Base-by-base conservation (phyloP, 2,329 filamentous ascomycete species). In the Cercospora berteroae region DNA sequence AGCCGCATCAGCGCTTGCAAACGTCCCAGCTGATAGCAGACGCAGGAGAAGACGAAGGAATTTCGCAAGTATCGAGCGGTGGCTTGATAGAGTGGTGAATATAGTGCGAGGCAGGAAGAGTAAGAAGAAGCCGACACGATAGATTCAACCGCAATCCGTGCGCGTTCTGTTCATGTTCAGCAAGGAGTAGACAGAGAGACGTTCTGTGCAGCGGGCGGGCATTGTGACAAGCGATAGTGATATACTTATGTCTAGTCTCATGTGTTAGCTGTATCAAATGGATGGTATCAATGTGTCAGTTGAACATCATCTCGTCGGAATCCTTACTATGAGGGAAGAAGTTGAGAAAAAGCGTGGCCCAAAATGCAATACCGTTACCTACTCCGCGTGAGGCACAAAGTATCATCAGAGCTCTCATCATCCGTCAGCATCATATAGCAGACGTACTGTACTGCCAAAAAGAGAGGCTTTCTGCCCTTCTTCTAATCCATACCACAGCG, bases 381-480 rank as follows among this genome's bases (percentile, higher is more conserved):
- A 55, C 48, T 55, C 9, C n/a, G 23, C 16, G 13, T 16, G 48
- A 55, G 48, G 48, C 48, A 55, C 23, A 55, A 55, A 50, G 27
- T 55, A 23, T 62, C 60, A 25, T 55, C n/a, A 62, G 18, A 50
- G 44, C 44, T 50, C 23, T 27, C 48, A 27, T 55, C 12, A 27
- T 36, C 60, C 44, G 29, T 63, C 60, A 52, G 44, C 60, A 62
- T 62, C 27, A 50, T 33, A 6, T 27, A 44, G 57, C 29, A 60
- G 52, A 63, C 60, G 60, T 63, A 29, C 60, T 56, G 60, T 63
- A 50, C 44, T 39, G 27, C 60, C 60, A 13, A 13, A 56, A 63
- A 3, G 20, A n/a, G 23, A 27, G 48, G 5, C 23, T 55, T 55
- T 27, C n/a, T 20, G 60, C 60, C 48, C 36, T 56, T 29, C 60